Evolutionary conservation across 768 basidiomycete genomes (phyloP), one percentile per base, ranked within the genome.

Genomic region (Chlorophyllum brunneum): DNA sequence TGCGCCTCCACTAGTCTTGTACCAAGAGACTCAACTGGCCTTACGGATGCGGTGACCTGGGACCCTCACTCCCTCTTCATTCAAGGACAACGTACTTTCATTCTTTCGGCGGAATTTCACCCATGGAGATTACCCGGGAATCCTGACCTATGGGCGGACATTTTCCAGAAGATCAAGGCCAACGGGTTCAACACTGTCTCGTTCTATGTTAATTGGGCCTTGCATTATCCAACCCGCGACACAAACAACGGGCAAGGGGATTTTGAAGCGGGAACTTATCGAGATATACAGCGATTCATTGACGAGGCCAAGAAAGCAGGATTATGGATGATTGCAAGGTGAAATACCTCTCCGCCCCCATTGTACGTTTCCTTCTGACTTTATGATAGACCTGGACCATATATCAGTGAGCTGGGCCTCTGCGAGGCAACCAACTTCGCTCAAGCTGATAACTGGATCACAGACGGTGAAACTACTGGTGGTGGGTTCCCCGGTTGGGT

Each of bases 181-280:
- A 77, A 79, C 55, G 81, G 81, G 4, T 79, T 82, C 67, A 82
- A 83, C 54, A 73, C 78, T 4, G 77, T 85, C 37, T 82, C 79
- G 1, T 80, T 78, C 64, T 82, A 80, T 57, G 70, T 80, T 22
- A 78, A 79, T 55, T 83, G 82, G 80, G 83, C 80, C 9, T 55
- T 78, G 5, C 74, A 77, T 54, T 80, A 70, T 56, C 80, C 81
- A 10, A 69, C 78, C 0, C 74, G 75, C 0, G 55, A 61, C 27
- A 77, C 76, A 8, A 75, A 74, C 48, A 58, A 59, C 15, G 70
- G 74, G 10, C 58, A 69, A 27, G 73, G 79, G 2, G 80, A 82
- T 55, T 82, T 80, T 52, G 65, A 77, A 56, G 24, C 44, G 7
- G 73, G 71, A 22, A 79, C 78, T 3, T 80, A 79, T 54, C 67